phyloP scores from a whole-genome alignment of 2,329 filamentous ascomycete species.

The Monilinia fructicola region DNA sequence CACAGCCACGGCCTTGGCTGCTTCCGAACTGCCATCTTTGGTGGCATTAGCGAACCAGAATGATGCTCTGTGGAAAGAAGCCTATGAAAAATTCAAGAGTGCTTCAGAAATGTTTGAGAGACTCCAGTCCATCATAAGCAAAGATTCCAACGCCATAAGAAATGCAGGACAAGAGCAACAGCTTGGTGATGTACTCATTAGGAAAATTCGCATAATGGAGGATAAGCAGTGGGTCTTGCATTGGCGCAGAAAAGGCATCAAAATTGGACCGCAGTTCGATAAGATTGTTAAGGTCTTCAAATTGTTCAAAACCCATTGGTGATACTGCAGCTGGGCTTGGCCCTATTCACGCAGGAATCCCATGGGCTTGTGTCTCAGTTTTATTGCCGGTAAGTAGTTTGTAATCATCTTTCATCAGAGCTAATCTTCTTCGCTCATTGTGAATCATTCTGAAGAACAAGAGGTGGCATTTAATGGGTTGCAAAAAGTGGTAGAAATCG shows the following conservation, averaged over 20 bases:
- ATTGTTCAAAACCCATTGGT: neutral
- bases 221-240: slow-evolving; percentile 5
- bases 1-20: neutral
- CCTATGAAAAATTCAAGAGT: neutral
- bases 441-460: slow-evolving; percentile 8
- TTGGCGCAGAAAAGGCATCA: slow-evolving; percentile 2
- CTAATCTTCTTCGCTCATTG: slow-evolving; percentile 5
- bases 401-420: neutral
- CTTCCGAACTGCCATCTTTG: neutral
- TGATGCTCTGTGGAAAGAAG: neutral
- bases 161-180: neutral
- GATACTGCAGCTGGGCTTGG: neutral
- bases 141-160: neutral
- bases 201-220: neutral
- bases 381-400: neutral
- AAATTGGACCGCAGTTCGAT: slow-evolving; percentile 6
- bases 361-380: neutral
- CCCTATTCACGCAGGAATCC: slow-evolving; percentile 3
- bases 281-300: slow-evolving; percentile 7
- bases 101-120: neutral
- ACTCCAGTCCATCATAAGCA: neutral
- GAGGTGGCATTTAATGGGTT: slow-evolving; percentile 5
- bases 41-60: neutral
- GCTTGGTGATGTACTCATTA: neutral
- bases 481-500: neutral